Conservation (phyloP, 805 yeast genomes). For the Scheffersomyces coipomensis region DNA sequence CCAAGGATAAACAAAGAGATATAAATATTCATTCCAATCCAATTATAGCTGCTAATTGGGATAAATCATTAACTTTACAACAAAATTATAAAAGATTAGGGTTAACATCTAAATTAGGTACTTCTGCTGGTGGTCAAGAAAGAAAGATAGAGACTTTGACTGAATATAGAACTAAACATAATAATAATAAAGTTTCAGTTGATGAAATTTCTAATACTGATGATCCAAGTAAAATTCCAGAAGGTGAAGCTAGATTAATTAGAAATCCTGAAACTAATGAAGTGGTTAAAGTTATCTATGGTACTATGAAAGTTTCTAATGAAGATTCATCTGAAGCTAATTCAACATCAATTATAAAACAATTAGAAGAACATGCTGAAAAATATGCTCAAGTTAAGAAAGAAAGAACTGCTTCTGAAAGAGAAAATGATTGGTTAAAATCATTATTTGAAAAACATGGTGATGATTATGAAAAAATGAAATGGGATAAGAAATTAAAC, state of each 20-base stretch:
- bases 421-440: constrained; percentile 75
- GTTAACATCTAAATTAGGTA: constrained; percentile 62
- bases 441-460: constrained; percentile 74
- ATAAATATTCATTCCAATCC: constrained; percentile 70
- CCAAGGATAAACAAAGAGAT: constrained; percentile 68
- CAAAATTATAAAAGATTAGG: constrained; percentile 90
- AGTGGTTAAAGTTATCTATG: constrained; percentile 66
- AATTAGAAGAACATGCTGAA: constrained; percentile 55
- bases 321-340: constrained; percentile 23
- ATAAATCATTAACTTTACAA: constrained; percentile 69
- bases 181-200: constrained; percentile 11
- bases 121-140: constrained; percentile 80
- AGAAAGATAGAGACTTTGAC: constrained; percentile 43
- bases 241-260: constrained; percentile 75
- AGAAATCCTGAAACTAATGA: constrained; percentile 66
- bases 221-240: constrained; percentile 63
- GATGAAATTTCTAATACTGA: constrained; percentile 37
- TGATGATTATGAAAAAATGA: constrained; percentile 86
- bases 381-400: constrained; percentile 47
- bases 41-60: constrained; percentile 89
- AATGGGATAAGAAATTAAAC: constrained; percentile 85
- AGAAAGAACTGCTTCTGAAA: constrained; percentile 59
- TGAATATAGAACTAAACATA: constrained; percentile 33
- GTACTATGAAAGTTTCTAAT: constrained; percentile 47
- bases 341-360: constrained; percentile 58